phyloP scores from a whole-genome alignment of 139 green algal species.

The Yamagishiella unicocca region DNA sequence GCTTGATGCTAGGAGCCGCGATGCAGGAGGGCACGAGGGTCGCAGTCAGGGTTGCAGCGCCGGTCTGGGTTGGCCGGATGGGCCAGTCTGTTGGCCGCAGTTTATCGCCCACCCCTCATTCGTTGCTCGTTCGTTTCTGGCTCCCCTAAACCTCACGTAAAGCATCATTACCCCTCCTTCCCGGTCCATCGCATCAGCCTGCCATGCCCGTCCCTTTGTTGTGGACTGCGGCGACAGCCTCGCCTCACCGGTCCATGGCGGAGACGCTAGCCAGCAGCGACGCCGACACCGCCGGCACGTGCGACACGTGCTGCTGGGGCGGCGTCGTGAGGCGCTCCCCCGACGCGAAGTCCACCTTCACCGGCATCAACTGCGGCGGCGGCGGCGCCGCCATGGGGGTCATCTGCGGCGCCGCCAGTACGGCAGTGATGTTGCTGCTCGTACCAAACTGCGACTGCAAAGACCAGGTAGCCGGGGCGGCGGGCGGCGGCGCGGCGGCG shows the following conservation, averaged over 20 bases:
- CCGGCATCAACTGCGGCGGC: slow-evolving; percentile 17
- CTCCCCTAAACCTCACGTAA: too few species aligned
- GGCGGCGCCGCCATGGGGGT: slow-evolving; percentile 24
- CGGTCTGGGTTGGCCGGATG: too few species aligned
- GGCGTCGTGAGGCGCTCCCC: neutral
- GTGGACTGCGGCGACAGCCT: too few species aligned
- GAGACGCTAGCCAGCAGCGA: neutral
- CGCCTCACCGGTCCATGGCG: slow-evolving; percentile 38
- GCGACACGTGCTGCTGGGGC: slow-evolving; percentile 2
- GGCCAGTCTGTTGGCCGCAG: too few species aligned
- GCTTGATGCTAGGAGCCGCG: slow-evolving; percentile 31
- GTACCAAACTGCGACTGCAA: slow-evolving; percentile 61
- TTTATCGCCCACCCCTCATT: too few species aligned
- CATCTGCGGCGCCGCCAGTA: slow-evolving; percentile 11
- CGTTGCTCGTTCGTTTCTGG: too few species aligned
- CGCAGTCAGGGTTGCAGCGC: too few species aligned
- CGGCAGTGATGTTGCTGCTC: slow-evolving; percentile 35
- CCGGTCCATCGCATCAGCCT: too few species aligned
- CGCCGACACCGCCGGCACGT: slow-evolving; percentile 18
- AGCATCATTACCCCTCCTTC: too few species aligned
- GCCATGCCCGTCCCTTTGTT: too few species aligned
- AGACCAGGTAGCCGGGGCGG: slow-evolving; percentile 40
- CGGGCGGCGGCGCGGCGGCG: neutral
- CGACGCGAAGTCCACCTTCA: neutral
- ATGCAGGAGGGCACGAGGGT: too few species aligned